Conservation (phyloP, 257 asterid species). For the Solanum bukasovii region DNA sequence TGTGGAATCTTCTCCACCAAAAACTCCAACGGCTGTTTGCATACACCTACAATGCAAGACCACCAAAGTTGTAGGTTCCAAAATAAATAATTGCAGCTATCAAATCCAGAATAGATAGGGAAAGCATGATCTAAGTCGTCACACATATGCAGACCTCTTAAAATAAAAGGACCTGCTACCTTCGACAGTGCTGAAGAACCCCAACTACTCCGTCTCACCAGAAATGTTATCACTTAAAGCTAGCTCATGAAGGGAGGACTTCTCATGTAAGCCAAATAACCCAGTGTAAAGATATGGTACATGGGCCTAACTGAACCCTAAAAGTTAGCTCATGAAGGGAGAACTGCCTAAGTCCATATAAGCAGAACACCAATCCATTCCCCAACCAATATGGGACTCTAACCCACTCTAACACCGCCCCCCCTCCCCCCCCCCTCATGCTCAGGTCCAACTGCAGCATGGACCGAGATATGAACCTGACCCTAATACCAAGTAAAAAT, state of each 20-base stretch:
- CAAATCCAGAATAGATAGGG: background rate
- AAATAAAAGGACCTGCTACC: background rate
- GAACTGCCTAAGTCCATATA: background rate
- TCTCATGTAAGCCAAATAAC: background rate
- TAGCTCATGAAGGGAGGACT: background rate
- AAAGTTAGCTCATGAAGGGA: background rate
- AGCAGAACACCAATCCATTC: background rate
- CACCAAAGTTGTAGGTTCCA: background rate
- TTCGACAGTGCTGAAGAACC: background rate
- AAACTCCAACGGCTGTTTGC: slow-evolving; percentile 95
- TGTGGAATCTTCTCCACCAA: slow-evolving; percentile 62
- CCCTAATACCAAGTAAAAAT: background rate
- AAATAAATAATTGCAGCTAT: background rate
- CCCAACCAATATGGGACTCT: background rate
- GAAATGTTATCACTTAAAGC: background rate
- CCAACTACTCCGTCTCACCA: background rate
- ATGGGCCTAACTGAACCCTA: background rate
- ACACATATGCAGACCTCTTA: background rate
- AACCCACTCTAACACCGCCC: too few species aligned
- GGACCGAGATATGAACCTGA: background rate
- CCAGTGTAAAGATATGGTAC: background rate
- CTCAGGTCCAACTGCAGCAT: background rate
- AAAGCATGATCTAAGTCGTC: background rate
- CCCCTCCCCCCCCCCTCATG: background rate
- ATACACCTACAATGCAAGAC: slow-evolving; percentile 59